Conservation (phyloP, 2,329 filamentous ascomycete genomes). For the Drechslerella dactyloides region DNA sequence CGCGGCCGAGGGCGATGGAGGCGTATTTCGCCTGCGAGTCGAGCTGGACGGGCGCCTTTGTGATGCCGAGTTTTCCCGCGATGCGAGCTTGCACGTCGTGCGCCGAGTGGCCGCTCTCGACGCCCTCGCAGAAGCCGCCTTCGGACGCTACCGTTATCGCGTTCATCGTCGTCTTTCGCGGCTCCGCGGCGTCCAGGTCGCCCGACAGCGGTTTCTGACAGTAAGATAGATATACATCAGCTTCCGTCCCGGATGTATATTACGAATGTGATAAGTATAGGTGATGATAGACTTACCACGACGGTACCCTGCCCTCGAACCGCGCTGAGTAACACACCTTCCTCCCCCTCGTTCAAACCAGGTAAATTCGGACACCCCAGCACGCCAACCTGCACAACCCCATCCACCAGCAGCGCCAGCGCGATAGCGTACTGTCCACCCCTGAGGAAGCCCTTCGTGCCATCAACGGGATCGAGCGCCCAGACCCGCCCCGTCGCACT, state of each 20-base stretch:
- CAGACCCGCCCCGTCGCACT: constrained; percentile 81
- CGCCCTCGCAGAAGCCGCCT: constrained; percentile 94
- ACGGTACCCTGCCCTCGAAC: constrained; percentile 78
- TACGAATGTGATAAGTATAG: neutral
- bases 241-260: neutral
- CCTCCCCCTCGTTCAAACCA: constrained; percentile 73
- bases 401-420: constrained; percentile 87
- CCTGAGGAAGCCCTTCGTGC: constrained; percentile 94
- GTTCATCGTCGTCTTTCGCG: constrained; percentile 74
- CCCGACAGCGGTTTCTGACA: constrained; percentile 66
- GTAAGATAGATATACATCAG: neutral
- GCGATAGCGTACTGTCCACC: constrained; percentile 98
- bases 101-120: constrained; percentile 89
- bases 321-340: constrained; percentile 87
- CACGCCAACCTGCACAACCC: constrained; percentile 90
- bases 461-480: constrained; percentile 97
- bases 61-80: constrained; percentile 83
- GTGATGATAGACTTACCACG: constrained; percentile 57
- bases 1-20: constrained; percentile 89
- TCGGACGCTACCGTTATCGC: constrained; percentile 73
- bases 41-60: constrained; percentile 87
- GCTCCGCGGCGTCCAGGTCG: constrained; percentile 63
- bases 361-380: constrained; percentile 91
- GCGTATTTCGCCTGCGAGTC: constrained; percentile 98
- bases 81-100: constrained; percentile 88